phyloP scores from a whole-genome alignment of 164 flowering plant species.

The Cinnamomum micranthum region DNA sequence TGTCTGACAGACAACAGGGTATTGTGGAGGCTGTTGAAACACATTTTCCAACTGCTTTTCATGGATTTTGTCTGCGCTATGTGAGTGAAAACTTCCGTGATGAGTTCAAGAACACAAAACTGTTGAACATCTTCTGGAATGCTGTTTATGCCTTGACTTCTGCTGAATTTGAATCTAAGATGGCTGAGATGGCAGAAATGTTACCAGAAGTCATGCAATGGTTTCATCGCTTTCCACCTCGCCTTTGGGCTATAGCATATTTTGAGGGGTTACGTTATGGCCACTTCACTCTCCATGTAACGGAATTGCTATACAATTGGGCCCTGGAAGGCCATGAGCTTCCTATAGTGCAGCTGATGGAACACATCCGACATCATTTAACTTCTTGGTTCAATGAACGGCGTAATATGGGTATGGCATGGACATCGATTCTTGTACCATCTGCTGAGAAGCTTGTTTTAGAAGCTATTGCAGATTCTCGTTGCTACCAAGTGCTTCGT shows the following conservation, averaged over 20 bases:
- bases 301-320: conserved; percentile 52
- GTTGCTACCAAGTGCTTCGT: conserved; percentile 58
- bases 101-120: conserved; percentile 49
- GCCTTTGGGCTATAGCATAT: conserved; percentile 91
- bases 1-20: conserved; percentile 45
- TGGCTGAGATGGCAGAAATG: conserved; percentile 80
- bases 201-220: conserved; percentile 73
- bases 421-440: conserved; percentile 48
- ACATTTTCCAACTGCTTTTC: conserved; percentile 53
- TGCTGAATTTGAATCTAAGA: conserved; percentile 74
- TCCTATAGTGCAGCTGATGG: conserved; percentile 62
- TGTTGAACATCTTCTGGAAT: conserved; percentile 91
- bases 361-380: conserved; percentile 46
- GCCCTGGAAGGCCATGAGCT: conserved; percentile 58
- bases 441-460: conserved; percentile 50
- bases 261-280: conserved; percentile 95
- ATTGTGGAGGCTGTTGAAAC: conserved; percentile 56
- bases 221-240: conserved; percentile 77
- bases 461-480: conserved; percentile 59
- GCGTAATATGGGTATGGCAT: conserved; percentile 33
- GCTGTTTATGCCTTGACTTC: conserved; percentile 93
- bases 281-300: conserved; percentile 74
- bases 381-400: conserved; percentile 48
- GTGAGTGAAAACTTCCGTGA: conserved; percentile 62
- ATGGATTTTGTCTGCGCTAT: conserved; percentile 53